Evolutionary conservation across 805 yeast genomes (phyloP), one percentile per base, ranked within the genome.

Genomic region (Kodamaea kaohsiungensis): DNA sequence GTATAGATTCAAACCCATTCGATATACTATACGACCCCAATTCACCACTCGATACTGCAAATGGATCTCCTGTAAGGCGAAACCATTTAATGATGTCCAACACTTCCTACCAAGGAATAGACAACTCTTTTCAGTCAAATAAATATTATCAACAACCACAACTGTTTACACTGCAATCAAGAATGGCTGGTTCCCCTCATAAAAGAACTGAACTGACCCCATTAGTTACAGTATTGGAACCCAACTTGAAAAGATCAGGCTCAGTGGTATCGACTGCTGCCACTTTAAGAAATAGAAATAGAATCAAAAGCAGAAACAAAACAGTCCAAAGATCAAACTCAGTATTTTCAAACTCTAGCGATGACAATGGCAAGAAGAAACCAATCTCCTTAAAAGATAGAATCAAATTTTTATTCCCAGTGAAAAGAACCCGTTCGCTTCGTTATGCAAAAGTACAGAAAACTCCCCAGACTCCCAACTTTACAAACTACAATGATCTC

Each of bases 401-500:
- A 38, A 27, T 61, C 27, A 51, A 55, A 30, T 72, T 67, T 42
- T 43, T 65, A 25, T 75, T 73, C 49, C 78, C 77, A 5, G 75
- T 74, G 4, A 67, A 61, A 46, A 59, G 78, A 42, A 67, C 63
- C 38, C 67, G 69, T 1, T 72, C 78, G 1, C 67, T 72, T 51
- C 69, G 67, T 27, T 70, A 70, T 55, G 56, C 61, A 18, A 55
- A 65, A 1, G 48, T 63, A 7, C 16, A 16, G 46, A 35, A 19
- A 46, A 51, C 25, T 15, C 52, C 46, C 37, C 54, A 35, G 47
- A 33, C n/a, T 2, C 59, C 70, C 7, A 63, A 64, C 16, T 72
- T 71, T 51, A 51, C 54, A 12, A 55, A 53, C n/a, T 52, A 47
- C 49, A 46, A 54, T n/a, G 64, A 66, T 40, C 38, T 73, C 16